phyloP scores from a whole-genome alignment of 108 stramenopile genomes.

The Nannochloropsis gaditana region DNA sequence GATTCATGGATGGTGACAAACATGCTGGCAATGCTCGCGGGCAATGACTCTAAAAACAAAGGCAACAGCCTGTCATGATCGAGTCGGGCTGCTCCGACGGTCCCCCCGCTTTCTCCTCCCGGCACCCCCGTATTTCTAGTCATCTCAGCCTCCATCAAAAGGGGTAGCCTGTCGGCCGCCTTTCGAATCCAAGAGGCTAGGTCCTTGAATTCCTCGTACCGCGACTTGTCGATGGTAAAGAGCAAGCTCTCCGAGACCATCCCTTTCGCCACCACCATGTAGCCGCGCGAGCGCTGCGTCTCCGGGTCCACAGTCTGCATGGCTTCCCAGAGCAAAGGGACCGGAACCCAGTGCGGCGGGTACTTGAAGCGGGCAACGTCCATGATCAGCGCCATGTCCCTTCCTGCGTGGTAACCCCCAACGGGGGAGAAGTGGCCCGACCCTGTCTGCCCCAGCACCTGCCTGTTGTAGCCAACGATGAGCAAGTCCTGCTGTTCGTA shows the following conservation, averaged over 20 bases:
- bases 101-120: background rate
- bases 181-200: background rate
- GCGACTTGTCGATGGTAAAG: constrained; percentile 21
- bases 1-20: background rate
- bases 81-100: background rate
- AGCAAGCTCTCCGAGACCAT: constrained; percentile 24
- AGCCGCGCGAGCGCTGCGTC: constrained; percentile 73
- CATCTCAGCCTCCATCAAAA: background rate
- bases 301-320: constrained; percentile 68
- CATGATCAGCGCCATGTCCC: constrained; percentile 83
- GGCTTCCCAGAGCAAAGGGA: constrained; percentile 60
- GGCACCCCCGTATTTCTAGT: background rate
- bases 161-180: background rate
- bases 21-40: constrained; percentile 7
- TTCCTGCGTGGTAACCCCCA: constrained; percentile 65
- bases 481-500: background rate
- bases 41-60: background rate
- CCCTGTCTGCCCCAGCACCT: constrained; percentile 74
- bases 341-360: constrained; percentile 83
- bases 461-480: background rate
- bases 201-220: constrained; percentile 31
- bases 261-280: constrained; percentile 60
- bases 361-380: constrained; percentile 98
- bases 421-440: constrained; percentile 86
- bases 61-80: background rate